Base-by-base conservation (phyloP, 2,329 filamentous ascomycete species). In the Emmonsia crescens region DNA sequence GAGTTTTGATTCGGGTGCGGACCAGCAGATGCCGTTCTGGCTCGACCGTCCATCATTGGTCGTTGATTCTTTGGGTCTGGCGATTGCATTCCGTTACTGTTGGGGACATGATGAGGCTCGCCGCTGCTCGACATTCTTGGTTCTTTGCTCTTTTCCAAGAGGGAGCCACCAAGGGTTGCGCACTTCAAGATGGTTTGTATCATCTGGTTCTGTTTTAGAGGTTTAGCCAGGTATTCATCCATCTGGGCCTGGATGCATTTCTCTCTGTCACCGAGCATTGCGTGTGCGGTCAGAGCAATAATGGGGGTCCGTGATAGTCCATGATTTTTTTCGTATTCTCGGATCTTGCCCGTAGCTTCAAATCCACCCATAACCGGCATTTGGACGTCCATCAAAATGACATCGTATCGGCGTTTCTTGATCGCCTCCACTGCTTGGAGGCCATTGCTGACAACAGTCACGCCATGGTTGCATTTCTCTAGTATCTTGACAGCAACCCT, bases 301-400 rank as follows among this genome's bases (percentile, higher is more conserved):
- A 99, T 96, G 16, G 94, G 94, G 12, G 93, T 96, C 59, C 93
- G 85, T 62, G 89, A 86, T 40, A 90, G 83, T 61, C 87, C 87
- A 67, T 90, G 84, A 66, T 87, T 89, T 63, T 88, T 86, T 75
- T 99, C 94, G 74, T 93, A 97, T 74, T 96, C 91, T 70, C 94
- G 86, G 67, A 99, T 99, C 79, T 96, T 96, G 67, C 87, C 89
- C 4, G 94, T 99, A 16, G 94, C 92, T 77, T 99, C 94, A 72
- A 99, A 97, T 52, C 94, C 94, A 72, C 94, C 94, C 92, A 97
- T 97, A 70, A 97, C 89, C n/a, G 94, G 94, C 94, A 99, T 99
- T 74, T 97, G 94, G 21, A 99, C 94, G 72, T 99, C 94, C 94
- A 99, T 99, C 57, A 99, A 82, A 66, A 99, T 94, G 64, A 96